These are phyloP conservation scores for Termitomyces eurrhizus DNA, from an alignment of 768 basidiomycete species.

Conservation along the genomic window DNA sequence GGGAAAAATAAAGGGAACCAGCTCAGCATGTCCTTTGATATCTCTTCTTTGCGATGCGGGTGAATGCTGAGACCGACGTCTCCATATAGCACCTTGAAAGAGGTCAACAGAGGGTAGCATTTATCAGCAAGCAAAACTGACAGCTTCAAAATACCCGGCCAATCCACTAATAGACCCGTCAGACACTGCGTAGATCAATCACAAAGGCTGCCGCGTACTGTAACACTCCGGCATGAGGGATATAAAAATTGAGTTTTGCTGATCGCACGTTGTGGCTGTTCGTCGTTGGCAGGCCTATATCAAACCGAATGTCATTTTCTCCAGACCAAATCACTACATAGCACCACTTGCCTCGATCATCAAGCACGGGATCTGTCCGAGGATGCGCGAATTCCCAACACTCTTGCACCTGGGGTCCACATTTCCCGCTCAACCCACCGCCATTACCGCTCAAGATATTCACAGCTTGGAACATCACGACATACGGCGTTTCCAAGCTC, in stretches of 20 bases:
- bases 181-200: not conserved
- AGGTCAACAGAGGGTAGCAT: not conserved
- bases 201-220: conserved; percentile 43
- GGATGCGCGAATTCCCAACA: conserved; percentile 99
- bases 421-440: conserved; percentile 55
- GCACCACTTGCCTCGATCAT: conserved; percentile 52
- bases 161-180: conserved; percentile 50
- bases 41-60: conserved; percentile 77
- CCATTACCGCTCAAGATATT: conserved; percentile 83
- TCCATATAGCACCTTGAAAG: conserved; percentile 66
- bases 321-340: no score
- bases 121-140: conserved; percentile 15
- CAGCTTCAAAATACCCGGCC: conserved; percentile 96
- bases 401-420: conserved; percentile 84
- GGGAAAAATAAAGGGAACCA: conserved; percentile 99
- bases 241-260: conserved; percentile 82
- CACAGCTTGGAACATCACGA: conserved; percentile 96
- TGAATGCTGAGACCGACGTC: conserved; percentile 91
- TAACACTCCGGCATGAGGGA: conserved; percentile 90
- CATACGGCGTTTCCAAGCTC: conserved; percentile 91
- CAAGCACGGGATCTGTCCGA: conserved; percentile 69
- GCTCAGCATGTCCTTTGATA: conserved; percentile 96
- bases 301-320: not conserved
- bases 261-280: conserved; percentile 95
- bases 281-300: conserved; percentile 79